Evolutionary conservation across 441 rosid genomes (phyloP).

Genomic region (Geranium incanum): DNA sequence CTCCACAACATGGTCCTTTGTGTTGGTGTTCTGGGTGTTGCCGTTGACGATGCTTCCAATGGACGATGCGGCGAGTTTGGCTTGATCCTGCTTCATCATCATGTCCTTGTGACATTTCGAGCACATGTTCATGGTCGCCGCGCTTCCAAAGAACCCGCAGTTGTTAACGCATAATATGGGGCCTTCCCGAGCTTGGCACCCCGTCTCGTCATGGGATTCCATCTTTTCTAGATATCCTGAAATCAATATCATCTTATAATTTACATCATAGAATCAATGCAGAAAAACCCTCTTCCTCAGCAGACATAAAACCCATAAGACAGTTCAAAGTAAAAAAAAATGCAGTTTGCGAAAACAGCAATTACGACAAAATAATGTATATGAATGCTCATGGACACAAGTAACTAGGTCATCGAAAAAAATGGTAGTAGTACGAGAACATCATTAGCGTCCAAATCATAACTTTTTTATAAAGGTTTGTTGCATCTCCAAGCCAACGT

Average conservation of each 20-base stretch:
- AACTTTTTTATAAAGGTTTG: too few species aligned
- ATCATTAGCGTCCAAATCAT: too few species aligned
- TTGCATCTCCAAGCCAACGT: too few species aligned
- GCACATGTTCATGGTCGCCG: constrained; percentile 59
- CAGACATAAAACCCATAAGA: too few species aligned
- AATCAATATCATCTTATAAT: neutral
- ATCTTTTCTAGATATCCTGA: constrained; percentile 27
- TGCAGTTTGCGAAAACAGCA: too few species aligned
- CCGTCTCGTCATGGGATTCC: constrained; percentile 41
- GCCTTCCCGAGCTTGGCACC: constrained; percentile 33
- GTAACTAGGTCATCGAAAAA: too few species aligned
- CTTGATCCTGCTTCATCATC: constrained; percentile 42
- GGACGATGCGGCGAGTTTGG: constrained; percentile 38
- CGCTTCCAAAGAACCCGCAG: constrained; percentile 52
- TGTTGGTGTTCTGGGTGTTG: constrained; percentile 20
- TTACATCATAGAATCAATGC: too few species aligned
- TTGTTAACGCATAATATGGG: constrained; percentile 29
- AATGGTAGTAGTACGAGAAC: too few species aligned
- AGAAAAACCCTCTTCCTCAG: too few species aligned
- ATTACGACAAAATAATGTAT: too few species aligned
- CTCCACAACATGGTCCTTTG: constrained; percentile 24
- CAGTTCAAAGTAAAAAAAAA: too few species aligned
- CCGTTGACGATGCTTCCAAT: constrained; percentile 38
- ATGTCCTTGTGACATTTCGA: constrained; percentile 53
- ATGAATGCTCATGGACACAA: too few species aligned